Evolutionary conservation across 176 grass and related monocot species (phyloP), one percentile per base, ranked within the genome.

Genomic region (Tillandsia leiboldiana): DNA sequence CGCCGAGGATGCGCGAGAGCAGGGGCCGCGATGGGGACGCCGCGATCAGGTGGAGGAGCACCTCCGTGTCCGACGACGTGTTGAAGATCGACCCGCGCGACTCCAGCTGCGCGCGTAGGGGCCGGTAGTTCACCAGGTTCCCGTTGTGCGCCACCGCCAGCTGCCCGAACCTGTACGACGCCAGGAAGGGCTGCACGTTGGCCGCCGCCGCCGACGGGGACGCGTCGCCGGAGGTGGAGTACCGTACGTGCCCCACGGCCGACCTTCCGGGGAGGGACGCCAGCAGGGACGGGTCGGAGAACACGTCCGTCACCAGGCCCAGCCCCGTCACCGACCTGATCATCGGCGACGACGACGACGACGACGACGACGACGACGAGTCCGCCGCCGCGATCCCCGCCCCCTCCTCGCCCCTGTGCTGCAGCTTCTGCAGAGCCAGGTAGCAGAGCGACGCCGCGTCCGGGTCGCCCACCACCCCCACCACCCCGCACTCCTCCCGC

Each of bases 111-210:
- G 68, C 68, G 14, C 83, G 87, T 62, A 99, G 87, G 29, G 75
- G 57, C 4, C 51, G 64, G 81, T 99, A 87, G 72, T 99, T 93
- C 1, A 93, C 87, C 53, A 93, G 83, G 73, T 93, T 99, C 7
- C 90, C 84, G 78, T 99, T 99, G 78, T 99, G 90, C 27, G 79
- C 81, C n/a, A 99, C 87, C 10, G 87, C 86, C 48, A 99, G 74
- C 72, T 87, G 84, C 26, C 87, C 94, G 20, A 90, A 99, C n/a
- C 82, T 67, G 79, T 93, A 99, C 6, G 80, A 57, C 13, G 94
- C 90, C 56, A 99, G 82, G 70, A 99, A 99, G 24, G 94, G 94
- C 82, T 99, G 94, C 15, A 99, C 81, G 84, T 99, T 99, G 51
- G 74, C 66, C 24, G 54, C 68, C 1, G 87, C 51, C 20, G 90